Base-by-base conservation (phyloP, 1,139 yeast species). In the Scheffersomyces illinoinensis region DNA sequence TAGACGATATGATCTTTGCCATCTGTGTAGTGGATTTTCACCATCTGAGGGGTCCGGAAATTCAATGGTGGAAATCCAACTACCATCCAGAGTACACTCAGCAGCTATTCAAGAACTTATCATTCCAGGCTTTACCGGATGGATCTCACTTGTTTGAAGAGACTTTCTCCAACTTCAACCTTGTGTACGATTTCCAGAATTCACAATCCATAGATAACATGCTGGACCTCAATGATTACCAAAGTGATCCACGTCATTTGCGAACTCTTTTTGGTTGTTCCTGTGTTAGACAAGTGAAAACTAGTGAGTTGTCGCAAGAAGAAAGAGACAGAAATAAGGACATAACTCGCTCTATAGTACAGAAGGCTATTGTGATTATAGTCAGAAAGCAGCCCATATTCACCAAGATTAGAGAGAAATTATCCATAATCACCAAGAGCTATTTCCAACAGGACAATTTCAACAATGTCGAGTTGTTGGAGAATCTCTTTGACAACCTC, bases 121-220 rank as follows among this genome's bases (percentile, higher is more conserved):
- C 98, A 2, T 95, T 95, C 70, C 98, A 93, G 70, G 97, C 98
- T 2, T 77, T 95, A 47, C 99, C 99, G 0, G 99, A 95, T 73
- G 99, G 99, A 1, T 89, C 96, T 1, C 99, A 95, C 72, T 85
- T 73, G 56, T 95, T 89, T 69, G 97, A 93, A 71, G 98, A 95
- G 71, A 93, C 97, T 3, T 93, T 93, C 70, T 90, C 97, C 50
- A 92, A 92, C 70, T 95, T 95, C 75, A 93, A 97, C 47, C 76
- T 95, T 57, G 83, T 90, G n/a, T 90, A 88, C 69, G 93, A 92
- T 68, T 88, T 87, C 59, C 75, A 78, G 46, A 76, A 77, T 49
- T 77, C 80, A 46, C 72, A 71, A 51, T 82, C 87, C 18, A 77
- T 84, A 57, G 85, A 79, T 62, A 73, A 76, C 59, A 67, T 75